Evolutionary conservation across 495 filamentous ascomycete genomes (phyloP).

Genomic region (Achaetomiella virescens): DNA sequence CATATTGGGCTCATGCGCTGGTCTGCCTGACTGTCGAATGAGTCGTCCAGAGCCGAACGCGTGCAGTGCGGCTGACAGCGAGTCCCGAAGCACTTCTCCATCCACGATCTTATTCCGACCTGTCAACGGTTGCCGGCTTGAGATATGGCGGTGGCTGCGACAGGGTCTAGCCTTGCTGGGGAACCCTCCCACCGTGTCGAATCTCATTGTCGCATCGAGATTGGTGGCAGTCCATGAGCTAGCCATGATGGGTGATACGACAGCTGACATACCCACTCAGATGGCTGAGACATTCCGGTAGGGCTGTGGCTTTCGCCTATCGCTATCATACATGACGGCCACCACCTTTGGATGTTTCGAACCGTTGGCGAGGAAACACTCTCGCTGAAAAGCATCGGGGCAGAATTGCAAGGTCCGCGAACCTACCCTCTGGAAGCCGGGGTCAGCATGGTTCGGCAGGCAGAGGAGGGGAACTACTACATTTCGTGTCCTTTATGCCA

Average conservation of each 20-base stretch:
- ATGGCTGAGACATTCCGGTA: background rate
- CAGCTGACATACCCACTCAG: background rate
- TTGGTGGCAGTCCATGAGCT: conserved; percentile 16
- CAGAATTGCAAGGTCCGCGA: too few species aligned
- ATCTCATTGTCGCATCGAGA: conserved; percentile 15
- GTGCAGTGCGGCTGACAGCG: conserved; percentile 28
- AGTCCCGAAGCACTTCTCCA: conserved; percentile 6
- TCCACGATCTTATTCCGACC: conserved; percentile 16
- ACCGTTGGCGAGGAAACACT: too few species aligned
- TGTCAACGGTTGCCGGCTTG: conserved; percentile 8
- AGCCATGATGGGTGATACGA: conserved; percentile 1
- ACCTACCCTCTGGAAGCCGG: too few species aligned
- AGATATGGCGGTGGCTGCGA: conserved; percentile 18
- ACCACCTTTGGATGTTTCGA: too few species aligned
- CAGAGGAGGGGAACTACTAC: too few species aligned
- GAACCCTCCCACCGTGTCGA: background rate
- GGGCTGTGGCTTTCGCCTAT: background rate
- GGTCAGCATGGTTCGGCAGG: too few species aligned
- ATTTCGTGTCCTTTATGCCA: too few species aligned
- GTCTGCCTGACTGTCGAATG: conserved; percentile 2
- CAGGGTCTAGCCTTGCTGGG: conserved; percentile 5
- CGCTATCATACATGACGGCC: background rate
- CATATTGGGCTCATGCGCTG: conserved; percentile 15
- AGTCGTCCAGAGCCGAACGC: conserved; percentile 15
- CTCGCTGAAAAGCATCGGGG: too few species aligned